Conservation (phyloP, 2,329 filamentous ascomycete genomes). For the Penicillium sp. region DNA sequence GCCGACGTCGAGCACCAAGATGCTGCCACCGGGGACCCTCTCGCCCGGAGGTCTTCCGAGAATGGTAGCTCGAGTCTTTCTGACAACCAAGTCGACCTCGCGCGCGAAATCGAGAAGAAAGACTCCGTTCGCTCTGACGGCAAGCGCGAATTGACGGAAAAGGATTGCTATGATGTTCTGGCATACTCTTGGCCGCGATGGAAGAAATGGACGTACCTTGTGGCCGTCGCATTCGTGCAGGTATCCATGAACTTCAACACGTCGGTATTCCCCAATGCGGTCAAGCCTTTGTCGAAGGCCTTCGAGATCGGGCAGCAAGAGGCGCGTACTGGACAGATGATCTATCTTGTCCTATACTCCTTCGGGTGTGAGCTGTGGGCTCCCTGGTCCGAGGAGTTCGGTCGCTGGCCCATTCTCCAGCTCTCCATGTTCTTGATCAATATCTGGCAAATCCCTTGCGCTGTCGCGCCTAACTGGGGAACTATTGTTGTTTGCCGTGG, state of each 20-base stretch:
- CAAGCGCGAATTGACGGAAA: slow-evolving; percentile 45
- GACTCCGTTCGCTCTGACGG: slow-evolving; percentile 14
- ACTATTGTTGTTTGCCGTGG: slow-evolving; percentile 63
- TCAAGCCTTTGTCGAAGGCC: slow-evolving; percentile 60
- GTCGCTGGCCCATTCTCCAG: slow-evolving; percentile 71
- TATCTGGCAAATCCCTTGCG: slow-evolving; percentile 68
- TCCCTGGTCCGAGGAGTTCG: slow-evolving; percentile 77
- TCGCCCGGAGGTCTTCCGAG: neutral
- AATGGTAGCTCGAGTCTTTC: neutral
- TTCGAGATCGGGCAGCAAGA: slow-evolving; percentile 65
- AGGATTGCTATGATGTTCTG: slow-evolving; percentile 62
- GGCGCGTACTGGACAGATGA: slow-evolving; percentile 67
- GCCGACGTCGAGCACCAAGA: neutral
- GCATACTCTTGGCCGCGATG: slow-evolving; percentile 56
- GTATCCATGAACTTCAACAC: slow-evolving; percentile 75
- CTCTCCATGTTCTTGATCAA: slow-evolving; percentile 70
- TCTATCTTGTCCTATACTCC: slow-evolving; percentile 73
- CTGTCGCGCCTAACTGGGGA: slow-evolving; percentile 66
- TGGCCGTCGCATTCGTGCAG: slow-evolving; percentile 50
- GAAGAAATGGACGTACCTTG: slow-evolving; percentile 17
- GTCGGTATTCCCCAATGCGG: slow-evolving; percentile 65
- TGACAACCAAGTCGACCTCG: neutral
- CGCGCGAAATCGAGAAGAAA: neutral
- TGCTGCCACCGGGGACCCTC: neutral
- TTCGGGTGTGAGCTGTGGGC: slow-evolving; percentile 84